Conservation (phyloP, 2,329 filamentous ascomycete species). For the Claviceps arundinis region DNA sequence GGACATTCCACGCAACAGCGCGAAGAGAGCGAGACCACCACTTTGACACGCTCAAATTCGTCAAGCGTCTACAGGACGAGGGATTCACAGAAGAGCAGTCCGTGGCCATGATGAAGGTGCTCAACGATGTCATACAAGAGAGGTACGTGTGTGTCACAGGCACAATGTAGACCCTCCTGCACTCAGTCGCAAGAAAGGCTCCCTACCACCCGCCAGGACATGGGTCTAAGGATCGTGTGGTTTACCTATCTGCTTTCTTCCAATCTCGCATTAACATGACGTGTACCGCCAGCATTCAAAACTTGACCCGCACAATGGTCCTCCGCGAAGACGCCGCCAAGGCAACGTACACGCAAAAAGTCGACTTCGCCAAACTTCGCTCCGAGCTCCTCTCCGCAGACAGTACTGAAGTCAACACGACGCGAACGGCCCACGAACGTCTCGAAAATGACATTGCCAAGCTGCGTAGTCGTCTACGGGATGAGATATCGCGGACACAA, state of each 20-base stretch:
- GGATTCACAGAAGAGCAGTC: conserved; percentile 93
- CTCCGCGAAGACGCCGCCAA: conserved; percentile 84
- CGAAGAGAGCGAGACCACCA: conserved; percentile 64
- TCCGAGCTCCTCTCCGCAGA: conserved; percentile 88
- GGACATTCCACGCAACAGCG: conserved; percentile 54
- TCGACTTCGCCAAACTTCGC: conserved; percentile 94
- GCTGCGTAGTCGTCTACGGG: conserved; percentile 73
- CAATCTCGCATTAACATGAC: neutral
- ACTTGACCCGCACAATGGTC: conserved; percentile 95
- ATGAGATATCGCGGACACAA: conserved; percentile 90
- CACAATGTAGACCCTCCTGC: too few relatives aligned
- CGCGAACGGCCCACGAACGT: conserved; percentile 78
- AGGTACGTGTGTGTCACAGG: conserved; percentile 34
- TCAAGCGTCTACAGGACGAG: conserved; percentile 76
- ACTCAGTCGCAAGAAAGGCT: too few relatives aligned
- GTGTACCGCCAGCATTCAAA: conserved; percentile 60
- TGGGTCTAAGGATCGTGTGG: too few relatives aligned
- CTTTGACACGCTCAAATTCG: conserved; percentile 96
- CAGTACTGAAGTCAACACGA: conserved; percentile 79
- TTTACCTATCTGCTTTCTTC: neutral
- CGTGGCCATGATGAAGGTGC: conserved; percentile 95
- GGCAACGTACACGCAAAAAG: conserved; percentile 73
- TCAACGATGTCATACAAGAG: conserved; percentile 95
- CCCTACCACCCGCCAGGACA: too few relatives aligned
- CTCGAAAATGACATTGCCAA: conserved; percentile 92